Evolutionary conservation across 108 stramenopile genomes (phyloP).

Genomic region (Halocafeteria seosinensis): DNA sequence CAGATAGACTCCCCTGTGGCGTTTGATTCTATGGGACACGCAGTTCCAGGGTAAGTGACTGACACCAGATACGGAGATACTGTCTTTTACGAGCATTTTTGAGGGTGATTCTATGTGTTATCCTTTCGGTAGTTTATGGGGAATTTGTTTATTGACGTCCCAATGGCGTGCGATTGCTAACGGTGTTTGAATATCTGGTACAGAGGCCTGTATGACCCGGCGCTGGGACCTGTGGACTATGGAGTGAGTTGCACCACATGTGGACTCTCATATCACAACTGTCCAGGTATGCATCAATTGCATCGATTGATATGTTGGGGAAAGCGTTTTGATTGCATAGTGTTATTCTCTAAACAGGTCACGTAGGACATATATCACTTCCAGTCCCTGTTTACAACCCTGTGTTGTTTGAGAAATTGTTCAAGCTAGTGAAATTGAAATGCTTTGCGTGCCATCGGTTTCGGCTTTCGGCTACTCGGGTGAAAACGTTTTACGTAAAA

Average conservation of each 20-base stretch:
- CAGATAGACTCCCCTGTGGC: neutral
- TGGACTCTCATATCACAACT: slow-evolving; percentile 45
- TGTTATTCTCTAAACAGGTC: too few relatives aligned
- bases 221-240: slow-evolving; percentile 56
- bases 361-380: slow-evolving; percentile 83
- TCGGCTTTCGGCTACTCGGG: slow-evolving; percentile 22
- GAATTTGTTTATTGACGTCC: neutral
- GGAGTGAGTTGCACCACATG: slow-evolving; percentile 67
- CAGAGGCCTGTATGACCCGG: slow-evolving; percentile 75
- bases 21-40: neutral
- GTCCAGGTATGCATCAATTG: too few relatives aligned
- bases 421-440: slow-evolving; percentile 60
- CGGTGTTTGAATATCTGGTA: neutral
- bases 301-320: too few relatives aligned
- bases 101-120: neutral
- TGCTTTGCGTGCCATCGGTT: slow-evolving; percentile 82
- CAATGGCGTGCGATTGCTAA: neutral
- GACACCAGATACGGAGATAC: neutral
- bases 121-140: neutral
- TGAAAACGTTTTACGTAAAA: slow-evolving; percentile 37
- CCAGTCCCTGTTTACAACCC: slow-evolving; percentile 87
- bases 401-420: slow-evolving; percentile 53
- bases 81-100: neutral
- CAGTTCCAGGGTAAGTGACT: neutral
- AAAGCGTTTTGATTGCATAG: too few relatives aligned